Evolutionary conservation across 345 rosid species (phyloP), one percentile per base, ranked within the genome.

Genomic region (Anastatica hierochuntica): DNA sequence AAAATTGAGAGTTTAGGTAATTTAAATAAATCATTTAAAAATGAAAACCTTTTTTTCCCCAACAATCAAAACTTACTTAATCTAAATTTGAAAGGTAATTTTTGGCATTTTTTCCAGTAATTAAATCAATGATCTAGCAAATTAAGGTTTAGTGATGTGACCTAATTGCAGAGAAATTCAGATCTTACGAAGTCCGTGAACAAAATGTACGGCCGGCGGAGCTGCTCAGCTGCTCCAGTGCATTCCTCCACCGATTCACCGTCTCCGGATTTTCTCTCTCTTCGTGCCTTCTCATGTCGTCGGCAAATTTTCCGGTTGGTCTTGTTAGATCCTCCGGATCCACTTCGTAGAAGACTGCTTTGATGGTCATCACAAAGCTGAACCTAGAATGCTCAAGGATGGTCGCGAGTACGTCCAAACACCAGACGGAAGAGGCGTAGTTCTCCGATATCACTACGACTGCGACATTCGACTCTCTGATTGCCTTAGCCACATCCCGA

Each of bases 331-430:
- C 41, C 40, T 0, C 41, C 12, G 41, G 55, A 49, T 49, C 56
- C 5, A 50, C 31, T n/a, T 50, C 55, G 29, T 49, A 49, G 27
- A 33, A 49, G n/a, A 50, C 55, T 50, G 55, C 7, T 34, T 1
- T n/a, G 41, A 34, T 49, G 16, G 0, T 0, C 14, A 1, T 36
- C 9, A 5, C 8, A 27, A 27, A 6, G 8, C 9, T n/a, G n/a
- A n/a, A 4, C 24, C 24, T 21, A 13, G 4, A 2, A 11, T 0
- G 1, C 16, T 33, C 9, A 19, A 8, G 1, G 4, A 50, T 50
- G 42, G 19, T 2, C 19, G 30, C 43, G 31, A 51, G 56, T 20
- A 8, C 19, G 1, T 36, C 8, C 33, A 51, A 36, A 31, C 56
- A 51, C 43, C 43, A 8, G 31, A 2, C 6, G 1, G 55, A 49